Evolutionary conservation across 2,329 filamentous ascomycete genomes (phyloP).

Genomic region (Catunica adiposa): DNA sequence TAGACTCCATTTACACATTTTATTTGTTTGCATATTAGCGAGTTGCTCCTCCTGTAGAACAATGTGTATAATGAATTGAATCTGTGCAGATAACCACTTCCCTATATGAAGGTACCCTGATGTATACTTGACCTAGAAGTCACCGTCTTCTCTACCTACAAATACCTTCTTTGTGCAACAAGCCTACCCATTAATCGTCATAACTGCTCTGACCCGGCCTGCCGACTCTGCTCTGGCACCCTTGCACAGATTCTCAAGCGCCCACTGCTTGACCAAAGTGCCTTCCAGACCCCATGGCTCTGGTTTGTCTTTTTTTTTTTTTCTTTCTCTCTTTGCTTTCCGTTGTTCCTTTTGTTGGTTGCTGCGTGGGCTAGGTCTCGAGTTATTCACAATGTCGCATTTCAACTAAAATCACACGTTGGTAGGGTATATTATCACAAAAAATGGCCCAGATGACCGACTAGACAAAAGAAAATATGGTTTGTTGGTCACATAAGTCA

Average conservation of each 20-base stretch:
- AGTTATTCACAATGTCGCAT: not conserved
- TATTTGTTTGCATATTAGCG: not conserved
- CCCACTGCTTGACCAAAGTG: too few relatives aligned
- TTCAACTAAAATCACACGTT: not conserved
- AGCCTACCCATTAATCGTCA: not conserved
- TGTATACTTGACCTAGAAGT: not conserved
- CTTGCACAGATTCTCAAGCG: too few relatives aligned
- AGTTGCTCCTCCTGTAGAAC: not conserved
- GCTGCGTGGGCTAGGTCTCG: not conserved
- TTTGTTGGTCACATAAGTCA: not conserved
- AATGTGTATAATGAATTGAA: not conserved
- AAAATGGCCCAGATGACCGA: not conserved
- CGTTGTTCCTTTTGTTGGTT: not conserved
- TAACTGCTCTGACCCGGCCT: not conserved
- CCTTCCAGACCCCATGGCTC: too few relatives aligned
- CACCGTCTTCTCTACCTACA: not conserved
- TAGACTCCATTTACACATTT: not conserved
- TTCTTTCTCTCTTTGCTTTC: too few relatives aligned
- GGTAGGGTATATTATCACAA: not conserved
- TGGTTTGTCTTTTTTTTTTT: too few relatives aligned
- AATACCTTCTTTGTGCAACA: not conserved
- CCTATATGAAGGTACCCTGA: not conserved
- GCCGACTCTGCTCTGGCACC: not conserved
- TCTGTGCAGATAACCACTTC: not conserved
- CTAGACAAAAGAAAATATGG: not conserved